Percentiles rank a stretch among this genome's conserved stretches.
phyloP scores from a whole-genome alignment of 2,329 filamentous ascomycete genomes.

The Truncatella angustata region DNA sequence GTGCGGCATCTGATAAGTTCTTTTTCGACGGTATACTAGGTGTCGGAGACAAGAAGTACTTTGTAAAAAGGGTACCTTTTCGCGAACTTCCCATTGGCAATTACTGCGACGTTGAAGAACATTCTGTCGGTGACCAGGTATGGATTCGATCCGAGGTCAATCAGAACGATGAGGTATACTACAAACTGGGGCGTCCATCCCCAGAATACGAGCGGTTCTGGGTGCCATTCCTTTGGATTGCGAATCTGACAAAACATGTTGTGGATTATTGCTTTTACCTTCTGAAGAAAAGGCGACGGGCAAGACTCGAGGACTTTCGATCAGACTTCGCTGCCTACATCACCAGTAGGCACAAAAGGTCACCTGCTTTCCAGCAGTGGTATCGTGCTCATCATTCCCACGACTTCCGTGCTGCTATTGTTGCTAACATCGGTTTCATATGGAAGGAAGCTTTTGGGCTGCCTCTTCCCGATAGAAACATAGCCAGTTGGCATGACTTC shows the following conservation, averaged over 20 bases:
- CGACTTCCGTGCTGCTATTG: conserved; percentile 64
- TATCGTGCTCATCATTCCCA: conserved; percentile 37
- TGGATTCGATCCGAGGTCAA: conserved; percentile 62
- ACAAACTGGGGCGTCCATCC: conserved; percentile 56
- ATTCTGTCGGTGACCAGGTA: conserved; percentile 51
- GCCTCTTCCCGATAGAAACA: conserved; percentile 25
- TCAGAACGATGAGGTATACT: conserved; percentile 53
- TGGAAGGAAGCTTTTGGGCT: conserved; percentile 61
- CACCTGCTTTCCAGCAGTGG: conserved; percentile 53
- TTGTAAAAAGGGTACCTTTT: conserved; percentile 57
- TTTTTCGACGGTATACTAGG: conserved; percentile 62
- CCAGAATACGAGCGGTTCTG: conserved; percentile 62
- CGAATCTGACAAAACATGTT: conserved; percentile 67
- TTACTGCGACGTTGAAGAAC: conserved; percentile 49
- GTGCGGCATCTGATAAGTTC: conserved; percentile 32
- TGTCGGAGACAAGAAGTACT: conserved; percentile 39
- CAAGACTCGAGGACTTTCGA: conserved; percentile 57
- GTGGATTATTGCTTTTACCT: conserved; percentile 60
- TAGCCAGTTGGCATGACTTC: conserved; percentile 36
- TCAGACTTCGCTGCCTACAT: conserved; percentile 59
- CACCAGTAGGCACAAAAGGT: conserved; percentile 36
- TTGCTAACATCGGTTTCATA: conserved; percentile 61
- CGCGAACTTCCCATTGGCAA: conserved; percentile 61
- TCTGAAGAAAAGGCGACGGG: conserved; percentile 25
- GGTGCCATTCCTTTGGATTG: conserved; percentile 66